Conservation (phyloP, 495 filamentous ascomycete species). For the Chlorociboria aeruginascens region DNA sequence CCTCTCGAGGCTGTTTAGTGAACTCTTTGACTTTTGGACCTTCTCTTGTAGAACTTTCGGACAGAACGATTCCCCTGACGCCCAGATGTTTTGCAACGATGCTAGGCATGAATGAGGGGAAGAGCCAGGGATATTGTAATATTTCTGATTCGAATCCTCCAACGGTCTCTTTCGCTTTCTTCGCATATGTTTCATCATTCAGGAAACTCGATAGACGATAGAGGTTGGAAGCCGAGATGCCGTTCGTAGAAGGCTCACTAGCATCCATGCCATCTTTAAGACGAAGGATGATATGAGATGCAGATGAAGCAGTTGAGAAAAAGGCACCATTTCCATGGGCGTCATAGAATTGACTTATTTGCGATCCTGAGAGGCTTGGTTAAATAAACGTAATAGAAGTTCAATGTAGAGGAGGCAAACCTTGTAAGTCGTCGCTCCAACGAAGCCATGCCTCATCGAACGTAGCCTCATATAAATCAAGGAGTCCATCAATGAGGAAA, state of each 20-base stretch:
- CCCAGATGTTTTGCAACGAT: conserved; percentile 59
- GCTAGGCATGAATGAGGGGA: conserved; percentile 62
- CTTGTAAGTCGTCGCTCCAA: conserved; percentile 76
- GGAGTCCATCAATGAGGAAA: conserved; percentile 69
- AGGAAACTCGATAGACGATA: conserved; percentile 65
- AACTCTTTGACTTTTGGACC: conserved; percentile 12
- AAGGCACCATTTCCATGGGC: conserved; percentile 50
- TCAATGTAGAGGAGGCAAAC: conserved; percentile 28
- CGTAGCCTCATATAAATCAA: conserved; percentile 82
- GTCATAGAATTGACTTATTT: conserved; percentile 61
- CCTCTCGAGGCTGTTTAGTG: conserved; percentile 15
- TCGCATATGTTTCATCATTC: conserved; percentile 48
- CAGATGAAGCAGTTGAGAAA: conserved; percentile 63
- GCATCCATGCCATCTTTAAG: conserved; percentile 92
- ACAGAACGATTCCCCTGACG: conserved; percentile 13
- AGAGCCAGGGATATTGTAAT: conserved; percentile 83
- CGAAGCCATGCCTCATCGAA: conserved; percentile 68
- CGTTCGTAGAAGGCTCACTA: conserved; percentile 80
- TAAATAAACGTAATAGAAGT: background rate
- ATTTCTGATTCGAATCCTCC: conserved; percentile 82
- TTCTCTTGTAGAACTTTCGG: conserved; percentile 2
- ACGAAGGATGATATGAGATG: conserved; percentile 68
- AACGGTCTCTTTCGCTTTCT: conserved; percentile 59
- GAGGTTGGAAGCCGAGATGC: conserved; percentile 70
- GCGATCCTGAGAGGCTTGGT: conserved; percentile 36